phyloP scores from a whole-genome alignment of 2,329 filamentous ascomycete species.

The Periconia sp. region DNA sequence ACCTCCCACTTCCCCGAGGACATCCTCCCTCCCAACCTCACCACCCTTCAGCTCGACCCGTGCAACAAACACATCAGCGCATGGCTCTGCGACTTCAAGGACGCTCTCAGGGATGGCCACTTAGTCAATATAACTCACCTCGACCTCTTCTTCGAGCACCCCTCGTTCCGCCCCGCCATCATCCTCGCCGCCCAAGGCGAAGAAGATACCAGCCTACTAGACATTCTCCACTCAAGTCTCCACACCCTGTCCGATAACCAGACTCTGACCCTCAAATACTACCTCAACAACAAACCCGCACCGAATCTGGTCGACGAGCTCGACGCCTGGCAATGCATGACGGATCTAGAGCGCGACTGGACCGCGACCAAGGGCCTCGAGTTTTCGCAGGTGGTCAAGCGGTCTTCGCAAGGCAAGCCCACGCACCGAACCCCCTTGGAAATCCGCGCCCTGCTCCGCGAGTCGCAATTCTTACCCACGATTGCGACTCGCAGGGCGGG shows the following conservation, averaged over 20 bases:
- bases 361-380: slow-evolving; percentile 2
- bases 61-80: slow-evolving; percentile 12
- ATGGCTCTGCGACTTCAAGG: slow-evolving; percentile 9
- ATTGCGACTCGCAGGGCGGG: not conserved
- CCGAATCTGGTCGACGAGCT: slow-evolving; percentile 6
- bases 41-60: slow-evolving; percentile 10
- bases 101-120: not conserved
- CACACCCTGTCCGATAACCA: slow-evolving; percentile 1
- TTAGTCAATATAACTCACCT: slow-evolving; percentile 11
- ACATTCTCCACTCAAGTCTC: slow-evolving; percentile 1
- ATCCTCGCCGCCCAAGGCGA: slow-evolving; percentile 11
- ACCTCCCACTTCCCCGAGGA: not conserved
- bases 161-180: slow-evolving; percentile 7
- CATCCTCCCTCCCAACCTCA: slow-evolving; percentile 6
- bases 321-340: slow-evolving; percentile 3
- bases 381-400: slow-evolving; percentile 5
- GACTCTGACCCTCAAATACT: slow-evolving; percentile 8
- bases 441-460: slow-evolving; percentile 1
- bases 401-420: slow-evolving; percentile 1
- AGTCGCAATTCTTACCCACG: not conserved
- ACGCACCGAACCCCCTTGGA: slow-evolving; percentile 4
- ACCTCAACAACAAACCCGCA: not conserved
- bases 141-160: slow-evolving; percentile 11
- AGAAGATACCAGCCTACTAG: not conserved
- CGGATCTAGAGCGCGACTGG: slow-evolving; percentile 5